Percentiles rank a stretch among this genome's conserved stretches.
Evolutionary conservation across 768 basidiomycete species (phyloP).

Genomic region (Cantharellus anzutake): DNA sequence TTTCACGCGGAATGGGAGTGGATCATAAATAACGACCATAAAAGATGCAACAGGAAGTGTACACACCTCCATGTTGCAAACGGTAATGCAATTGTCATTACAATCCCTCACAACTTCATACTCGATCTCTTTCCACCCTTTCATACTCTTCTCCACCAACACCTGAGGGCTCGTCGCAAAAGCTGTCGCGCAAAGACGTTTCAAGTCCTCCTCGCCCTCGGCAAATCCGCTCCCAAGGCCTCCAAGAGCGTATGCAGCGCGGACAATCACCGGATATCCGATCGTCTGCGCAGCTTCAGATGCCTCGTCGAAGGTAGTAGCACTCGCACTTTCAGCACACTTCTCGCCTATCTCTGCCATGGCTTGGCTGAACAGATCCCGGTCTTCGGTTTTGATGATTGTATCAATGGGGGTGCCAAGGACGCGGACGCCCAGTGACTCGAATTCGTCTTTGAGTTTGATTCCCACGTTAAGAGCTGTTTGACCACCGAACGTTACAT

Average conservation of each 20-base stretch:
- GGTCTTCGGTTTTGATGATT: conserved; percentile 91
- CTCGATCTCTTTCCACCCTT: conserved; percentile 99
- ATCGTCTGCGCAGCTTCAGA: conserved; percentile 63
- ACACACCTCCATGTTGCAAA: conserved; percentile 99
- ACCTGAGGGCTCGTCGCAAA: conserved; percentile 98
- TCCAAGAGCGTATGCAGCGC: conserved; percentile 91
- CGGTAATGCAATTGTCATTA: conserved; percentile 95
- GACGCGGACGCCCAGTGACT: conserved; percentile 71
- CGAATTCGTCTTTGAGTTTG: conserved; percentile 95
- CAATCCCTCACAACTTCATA: conserved; percentile 98
- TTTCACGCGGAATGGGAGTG: too few relatives aligned
- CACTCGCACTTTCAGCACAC: conserved; percentile 78
- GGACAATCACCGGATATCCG: conserved; percentile 89
- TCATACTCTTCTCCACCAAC: conserved; percentile 98
- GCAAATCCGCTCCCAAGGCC: conserved; percentile 94
- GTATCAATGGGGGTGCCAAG: conserved; percentile 95
- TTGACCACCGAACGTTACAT: conserved; percentile 96
- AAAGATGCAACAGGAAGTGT: background rate
- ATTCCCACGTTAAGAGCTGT: conserved; percentile 94
- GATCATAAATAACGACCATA: background rate
- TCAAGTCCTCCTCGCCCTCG: conserved; percentile 78
- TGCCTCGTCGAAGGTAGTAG: conserved; percentile 75
- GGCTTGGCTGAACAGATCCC: conserved; percentile 80
- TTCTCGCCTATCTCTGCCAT: conserved; percentile 95
- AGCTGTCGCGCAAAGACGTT: conserved; percentile 77